Base-by-base conservation (phyloP, 2,329 filamentous ascomycete genomes). In the Pyrenophora seminiperda region DNA sequence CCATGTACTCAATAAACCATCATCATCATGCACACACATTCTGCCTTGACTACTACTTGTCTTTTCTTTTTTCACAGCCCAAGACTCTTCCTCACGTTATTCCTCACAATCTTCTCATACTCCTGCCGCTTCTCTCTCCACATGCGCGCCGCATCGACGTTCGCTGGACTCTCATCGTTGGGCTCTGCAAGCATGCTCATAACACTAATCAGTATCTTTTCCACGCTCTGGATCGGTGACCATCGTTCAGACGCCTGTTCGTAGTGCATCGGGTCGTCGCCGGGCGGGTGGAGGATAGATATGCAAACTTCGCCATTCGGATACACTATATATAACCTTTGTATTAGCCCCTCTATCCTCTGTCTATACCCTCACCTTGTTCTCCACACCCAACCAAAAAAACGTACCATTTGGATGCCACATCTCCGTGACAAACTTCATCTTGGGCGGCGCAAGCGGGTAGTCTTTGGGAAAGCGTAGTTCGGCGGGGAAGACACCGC, bases 161-260 rank as follows among this genome's bases (percentile, higher is more conserved):
- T 97, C 41, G 94, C 94, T 0, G 94, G 91, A 63, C 88, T 93
- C 80, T 97, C 94, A 68, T 96, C 91, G 72, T 99, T 99, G 40
- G 94, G 94, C 67, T 89, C 88, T 57, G 90, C 87, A 58, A 99
- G 85, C 78, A 99, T 87, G 72, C 89, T 94, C 71, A 99, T 95
- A 27, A 96, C 92, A 65, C 86, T 91, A 24, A 99, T 76, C 39
- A 99, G 78, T 55, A 99, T 97, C 17, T 91, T 96, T 80, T 97
- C 93, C 44, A 93, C 92, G 10, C 89, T 92, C 75, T 97, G 94
- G 2, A 97, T 93, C 20, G 94, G 94, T 51, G 84, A 89, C 94
- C 94, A 99, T 53, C 94, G 85, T 80, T 99, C 94, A 22, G 85
- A 82, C 13, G 91, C 92, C 19, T 83, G 83, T 75, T 99, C 94